phyloP scores from a whole-genome alignment of 331 rosid species.

The Erythrophleum ivorense region DNA sequence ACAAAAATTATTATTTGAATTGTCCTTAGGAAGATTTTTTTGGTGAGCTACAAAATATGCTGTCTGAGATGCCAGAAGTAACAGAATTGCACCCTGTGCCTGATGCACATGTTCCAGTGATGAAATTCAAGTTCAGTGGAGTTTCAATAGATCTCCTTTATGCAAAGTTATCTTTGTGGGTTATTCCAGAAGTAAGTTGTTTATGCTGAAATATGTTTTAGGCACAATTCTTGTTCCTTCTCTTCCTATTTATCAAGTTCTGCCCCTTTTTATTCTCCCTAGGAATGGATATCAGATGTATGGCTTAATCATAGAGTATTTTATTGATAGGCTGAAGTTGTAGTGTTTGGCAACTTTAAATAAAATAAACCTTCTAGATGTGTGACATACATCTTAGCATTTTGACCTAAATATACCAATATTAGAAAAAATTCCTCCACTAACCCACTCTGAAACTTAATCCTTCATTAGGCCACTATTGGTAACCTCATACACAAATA shows the following conservation, averaged over 20 bases:
- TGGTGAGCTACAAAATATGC: slow-evolving; percentile 80
- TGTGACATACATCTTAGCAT: neutral
- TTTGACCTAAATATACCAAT: neutral
- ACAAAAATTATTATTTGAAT: slow-evolving; percentile 38
- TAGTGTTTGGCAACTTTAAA: slow-evolving; percentile 21
- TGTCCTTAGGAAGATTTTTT: slow-evolving; percentile 87
- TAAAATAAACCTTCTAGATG: slow-evolving; percentile 3
- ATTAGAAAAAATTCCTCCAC: neutral
- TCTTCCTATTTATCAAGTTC: neutral
- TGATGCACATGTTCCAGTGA: slow-evolving; percentile 92
- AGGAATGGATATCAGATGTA: slow-evolving; percentile 4
- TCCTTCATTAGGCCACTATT: neutral
- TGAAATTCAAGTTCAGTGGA: slow-evolving; percentile 81
- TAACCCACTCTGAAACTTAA: neutral
- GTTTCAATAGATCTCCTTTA: slow-evolving; percentile 93
- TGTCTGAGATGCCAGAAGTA: slow-evolving; percentile 91
- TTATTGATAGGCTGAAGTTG: neutral
- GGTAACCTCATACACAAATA: neutral
- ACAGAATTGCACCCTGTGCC: slow-evolving; percentile 94
- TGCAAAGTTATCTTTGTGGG: slow-evolving; percentile 88
- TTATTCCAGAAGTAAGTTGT: slow-evolving; percentile 90
- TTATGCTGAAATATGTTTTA: slow-evolving; percentile 19
- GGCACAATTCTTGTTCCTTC: slow-evolving; percentile 15
- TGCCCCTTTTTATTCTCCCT: neutral
- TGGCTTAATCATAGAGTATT: slow-evolving; percentile 12